Evolutionary conservation across 2,329 filamentous ascomycete species (phyloP).

Genomic region (Colletotrichum siamense): DNA sequence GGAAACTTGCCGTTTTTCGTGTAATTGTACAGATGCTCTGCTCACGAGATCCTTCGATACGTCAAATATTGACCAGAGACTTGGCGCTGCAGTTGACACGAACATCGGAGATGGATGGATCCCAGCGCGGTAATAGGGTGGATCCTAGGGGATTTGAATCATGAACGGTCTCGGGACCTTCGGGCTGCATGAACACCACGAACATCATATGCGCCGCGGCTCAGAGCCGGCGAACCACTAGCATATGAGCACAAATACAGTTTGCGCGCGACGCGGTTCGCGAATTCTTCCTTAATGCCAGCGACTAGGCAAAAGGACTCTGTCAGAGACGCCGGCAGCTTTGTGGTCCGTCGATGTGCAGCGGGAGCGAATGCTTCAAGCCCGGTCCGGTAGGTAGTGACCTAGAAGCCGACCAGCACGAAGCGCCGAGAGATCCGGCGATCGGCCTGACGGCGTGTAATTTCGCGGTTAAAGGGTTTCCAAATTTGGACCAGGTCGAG

Average conservation of each 20-base stretch:
- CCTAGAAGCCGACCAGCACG: not conserved
- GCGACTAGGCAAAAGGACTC: not conserved
- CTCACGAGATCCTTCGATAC: not conserved
- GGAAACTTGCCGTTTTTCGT: too few species aligned
- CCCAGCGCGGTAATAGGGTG: not conserved
- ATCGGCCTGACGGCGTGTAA: constrained; percentile 3
- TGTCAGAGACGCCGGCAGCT: not conserved
- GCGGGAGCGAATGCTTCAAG: not conserved
- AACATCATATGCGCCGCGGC: not conserved
- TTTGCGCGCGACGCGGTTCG: not conserved
- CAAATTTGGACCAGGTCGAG: not conserved
- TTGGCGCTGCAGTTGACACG: not conserved
- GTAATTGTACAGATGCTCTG: not conserved
- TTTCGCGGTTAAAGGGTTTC: not conserved
- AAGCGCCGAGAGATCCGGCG: constrained; percentile 5
- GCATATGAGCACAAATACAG: not conserved
- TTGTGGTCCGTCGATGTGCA: not conserved
- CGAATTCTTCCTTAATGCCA: not conserved
- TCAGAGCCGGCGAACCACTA: not conserved
- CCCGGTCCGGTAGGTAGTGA: not conserved
- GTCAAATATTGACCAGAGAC: not conserved
- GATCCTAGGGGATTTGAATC: not conserved
- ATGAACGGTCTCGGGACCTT: constrained; percentile 17
- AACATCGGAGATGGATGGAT: not conserved
- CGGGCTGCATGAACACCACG: constrained; percentile 10